Evolutionary conservation across 345 rosid species (phyloP), one percentile per base, ranked within the genome.

Genomic region (Hypericum perforatum): DNA sequence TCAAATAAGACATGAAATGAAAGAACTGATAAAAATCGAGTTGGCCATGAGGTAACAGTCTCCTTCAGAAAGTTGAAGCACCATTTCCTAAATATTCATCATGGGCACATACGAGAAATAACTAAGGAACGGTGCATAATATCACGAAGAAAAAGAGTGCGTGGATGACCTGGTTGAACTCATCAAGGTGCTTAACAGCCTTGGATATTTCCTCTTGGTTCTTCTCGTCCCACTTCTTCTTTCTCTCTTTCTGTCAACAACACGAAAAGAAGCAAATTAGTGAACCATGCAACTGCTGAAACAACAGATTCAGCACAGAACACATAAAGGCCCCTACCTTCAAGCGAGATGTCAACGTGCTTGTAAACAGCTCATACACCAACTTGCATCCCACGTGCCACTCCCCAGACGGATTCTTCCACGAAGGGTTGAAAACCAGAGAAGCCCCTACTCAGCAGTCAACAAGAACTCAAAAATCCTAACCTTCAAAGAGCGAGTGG

Each of bases 371-470:
- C 68, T 84, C 80, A 42, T 80, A 85, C 40, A 85, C 74, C 82
- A 92, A 64, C 77, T 92, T 92, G 69, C 58, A 80, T 56, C 98
- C 98, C 49, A 88, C 89, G 54, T 76, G 98, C 97, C 97, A 92
- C 54, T 83, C 85, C 57, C 89, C 95, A 52, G 91, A 75, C 29
- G 95, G 98, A 52, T 92, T 88, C 76, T 85, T 74, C 97, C 98
- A 88, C 6, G 81, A 78, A 49, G 95, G 66, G 74, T 88, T 88
- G 64, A 92, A 76, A 68, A 69, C 52, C 78, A 92, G 67, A 51
- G 81, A 58, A 50, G 68, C 76, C 54, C 97, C 98, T 92, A 65
- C 22, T 50, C 9, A 16, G 36, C 38, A 62, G 56, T 41, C 14
- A 16, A 12, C 3, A 4, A 13, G 16, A 29, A 49, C 48, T 45